phyloP scores from a whole-genome alignment of 176 grass and related monocot genomes.

The Aegilops longissima region DNA sequence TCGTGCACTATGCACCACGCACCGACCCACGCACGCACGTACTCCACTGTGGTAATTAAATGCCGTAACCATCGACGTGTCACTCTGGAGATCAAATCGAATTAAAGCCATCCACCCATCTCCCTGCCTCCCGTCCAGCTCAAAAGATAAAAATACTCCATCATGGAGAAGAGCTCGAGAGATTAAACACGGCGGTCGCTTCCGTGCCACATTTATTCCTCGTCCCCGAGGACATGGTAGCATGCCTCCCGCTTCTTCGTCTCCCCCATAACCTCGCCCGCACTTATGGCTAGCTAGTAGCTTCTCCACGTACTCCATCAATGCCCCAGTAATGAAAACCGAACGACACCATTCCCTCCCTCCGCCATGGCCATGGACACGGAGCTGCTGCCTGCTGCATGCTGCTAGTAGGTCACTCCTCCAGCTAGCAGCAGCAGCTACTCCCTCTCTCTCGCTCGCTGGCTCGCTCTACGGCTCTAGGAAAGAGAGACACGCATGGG shows the following conservation, averaged over 20 bases:
- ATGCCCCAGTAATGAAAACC: not conserved
- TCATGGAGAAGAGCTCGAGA: not conserved
- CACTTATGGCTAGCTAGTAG: constrained; percentile 18
- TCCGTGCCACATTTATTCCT: constrained; percentile 47
- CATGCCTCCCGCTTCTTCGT: constrained; percentile 29
- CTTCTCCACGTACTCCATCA: not conserved
- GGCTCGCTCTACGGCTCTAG: not conserved
- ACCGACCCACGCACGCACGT: too few species aligned
- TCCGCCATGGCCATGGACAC: not conserved
- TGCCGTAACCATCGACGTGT: not conserved
- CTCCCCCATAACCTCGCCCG: not conserved
- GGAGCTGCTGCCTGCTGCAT: not conserved
- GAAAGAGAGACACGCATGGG: not conserved
- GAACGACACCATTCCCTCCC: not conserved
- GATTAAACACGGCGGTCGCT: constrained; percentile 26
- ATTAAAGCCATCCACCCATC: constrained; percentile 8
- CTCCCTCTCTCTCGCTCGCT: not conserved
- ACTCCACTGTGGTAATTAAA: too few species aligned
- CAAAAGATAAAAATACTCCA: not conserved
- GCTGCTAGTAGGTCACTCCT: not conserved
- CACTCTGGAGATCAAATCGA: constrained; percentile 2
- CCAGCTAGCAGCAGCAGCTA: not conserved
- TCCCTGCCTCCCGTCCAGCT: not conserved
- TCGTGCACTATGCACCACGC: too few species aligned
- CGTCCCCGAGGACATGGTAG: constrained; percentile 32